Percentiles rank a stretch among this genome's conserved stretches.
These are phyloP conservation scores for Tinospora cordifolia DNA, from an alignment of 164 flowering plant species.

Conservation along the genomic window DNA sequence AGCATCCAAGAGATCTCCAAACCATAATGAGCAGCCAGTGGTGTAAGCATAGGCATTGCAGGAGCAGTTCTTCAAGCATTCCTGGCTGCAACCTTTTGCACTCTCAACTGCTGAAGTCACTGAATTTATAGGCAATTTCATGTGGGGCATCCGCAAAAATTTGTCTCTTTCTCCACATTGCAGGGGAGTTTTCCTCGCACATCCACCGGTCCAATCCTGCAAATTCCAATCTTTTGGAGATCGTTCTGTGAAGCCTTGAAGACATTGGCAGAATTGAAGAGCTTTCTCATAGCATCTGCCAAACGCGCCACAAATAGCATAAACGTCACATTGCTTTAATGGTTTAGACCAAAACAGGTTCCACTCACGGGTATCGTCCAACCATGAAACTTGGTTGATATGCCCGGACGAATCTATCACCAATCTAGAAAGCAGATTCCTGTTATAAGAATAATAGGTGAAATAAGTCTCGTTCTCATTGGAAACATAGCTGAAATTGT, in stretches of 20 bases:
- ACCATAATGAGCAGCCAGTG: constrained; percentile 24
- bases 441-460: constrained; percentile 9
- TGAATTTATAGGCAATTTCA: constrained; percentile 10
- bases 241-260: constrained; percentile 19
- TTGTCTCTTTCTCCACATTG: constrained; percentile 14
- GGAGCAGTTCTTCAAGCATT: constrained; percentile 29
- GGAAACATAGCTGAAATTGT: constrained; percentile 15
- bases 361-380: constrained; percentile 16
- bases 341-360: constrained; percentile 26
- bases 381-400: constrained; percentile 12
- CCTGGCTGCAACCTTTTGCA: constrained; percentile 17
- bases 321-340: constrained; percentile 17
- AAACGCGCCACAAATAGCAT: constrained; percentile 23
- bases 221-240: constrained; percentile 15
- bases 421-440: constrained; percentile 5
- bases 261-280: constrained; percentile 15
- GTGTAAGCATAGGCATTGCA: constrained; percentile 29
- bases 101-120: neutral
- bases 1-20: constrained; percentile 19
- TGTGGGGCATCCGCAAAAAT: constrained; percentile 8
- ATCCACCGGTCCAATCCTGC: constrained; percentile 21
- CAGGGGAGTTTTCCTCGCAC: constrained; percentile 17
- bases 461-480: constrained; percentile 19
- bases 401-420: constrained; percentile 17
- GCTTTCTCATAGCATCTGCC: constrained; percentile 18